These are phyloP conservation scores for Metarhizium album DNA, from an alignment of 2,329 filamentous ascomycete species.

Conservation along the genomic window DNA sequence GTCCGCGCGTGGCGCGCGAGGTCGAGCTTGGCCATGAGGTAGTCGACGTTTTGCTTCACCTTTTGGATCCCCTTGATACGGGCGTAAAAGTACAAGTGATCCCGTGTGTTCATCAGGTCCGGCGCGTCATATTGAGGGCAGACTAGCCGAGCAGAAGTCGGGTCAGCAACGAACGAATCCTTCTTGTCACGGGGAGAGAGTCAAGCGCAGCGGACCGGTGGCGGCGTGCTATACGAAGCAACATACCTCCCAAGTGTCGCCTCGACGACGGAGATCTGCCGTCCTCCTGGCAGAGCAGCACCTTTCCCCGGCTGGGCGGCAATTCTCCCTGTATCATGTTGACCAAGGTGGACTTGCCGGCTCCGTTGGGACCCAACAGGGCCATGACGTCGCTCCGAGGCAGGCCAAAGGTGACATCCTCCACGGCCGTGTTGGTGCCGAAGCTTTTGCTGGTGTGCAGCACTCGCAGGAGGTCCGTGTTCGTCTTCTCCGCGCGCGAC, in stretches of 20 bases:
- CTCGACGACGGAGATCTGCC: slow-evolving; percentile 46
- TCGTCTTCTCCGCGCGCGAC: slow-evolving; percentile 31
- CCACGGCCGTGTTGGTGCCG: slow-evolving; percentile 58
- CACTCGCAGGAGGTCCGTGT: slow-evolving; percentile 55
- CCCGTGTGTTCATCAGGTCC: slow-evolving; percentile 72
- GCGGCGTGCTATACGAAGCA: not conserved
- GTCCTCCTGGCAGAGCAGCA: slow-evolving; percentile 65
- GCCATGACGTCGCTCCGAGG: slow-evolving; percentile 68
- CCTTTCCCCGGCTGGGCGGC: slow-evolving; percentile 51
- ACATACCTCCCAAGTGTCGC: slow-evolving; percentile 52
- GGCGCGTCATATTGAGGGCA: slow-evolving; percentile 77
- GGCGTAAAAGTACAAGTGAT: slow-evolving; percentile 76
- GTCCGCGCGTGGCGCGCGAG: slow-evolving; percentile 56
- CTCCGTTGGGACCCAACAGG: slow-evolving; percentile 74
- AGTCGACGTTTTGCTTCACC: slow-evolving; percentile 59
- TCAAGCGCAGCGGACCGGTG: no score
- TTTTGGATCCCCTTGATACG: slow-evolving; percentile 63
- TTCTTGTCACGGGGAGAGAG: no score
- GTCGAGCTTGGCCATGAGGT: slow-evolving; percentile 63
- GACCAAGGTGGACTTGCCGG: slow-evolving; percentile 78
- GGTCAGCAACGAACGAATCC: not conserved
- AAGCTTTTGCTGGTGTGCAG: slow-evolving; percentile 68
- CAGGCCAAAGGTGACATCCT: slow-evolving; percentile 71
- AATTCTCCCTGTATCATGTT: slow-evolving; percentile 73
- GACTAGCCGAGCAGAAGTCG: slow-evolving; percentile 52